Conservation (phyloP, 1,284 basidiomycete species). For the Laetiporus sulphureus region DNA sequence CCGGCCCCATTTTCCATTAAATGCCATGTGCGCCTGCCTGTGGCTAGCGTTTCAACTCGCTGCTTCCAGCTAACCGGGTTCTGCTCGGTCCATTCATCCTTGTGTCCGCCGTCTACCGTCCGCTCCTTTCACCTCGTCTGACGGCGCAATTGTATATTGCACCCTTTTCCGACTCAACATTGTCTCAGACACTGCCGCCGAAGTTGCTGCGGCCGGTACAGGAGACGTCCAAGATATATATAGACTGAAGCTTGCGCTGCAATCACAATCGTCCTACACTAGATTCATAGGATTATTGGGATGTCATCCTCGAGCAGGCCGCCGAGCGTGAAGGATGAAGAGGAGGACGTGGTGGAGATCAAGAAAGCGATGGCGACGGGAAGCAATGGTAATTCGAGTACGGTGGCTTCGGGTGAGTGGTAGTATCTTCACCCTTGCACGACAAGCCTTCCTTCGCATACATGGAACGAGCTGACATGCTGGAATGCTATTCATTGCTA, state of each 20-base stretch:
- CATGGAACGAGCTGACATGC: no score
- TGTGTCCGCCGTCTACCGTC: not conserved
- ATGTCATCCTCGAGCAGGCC: conserved; percentile 4
- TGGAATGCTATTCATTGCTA: no score
- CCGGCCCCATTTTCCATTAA: not conserved
- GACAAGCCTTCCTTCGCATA: no score
- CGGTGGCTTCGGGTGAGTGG: conserved; percentile 34
- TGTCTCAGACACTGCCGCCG: no score
- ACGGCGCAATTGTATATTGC: no score
- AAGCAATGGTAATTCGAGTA: conserved; percentile 27
- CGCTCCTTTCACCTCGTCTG: not conserved
- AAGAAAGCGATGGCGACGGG: conserved; percentile 60
- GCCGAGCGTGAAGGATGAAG: conserved; percentile 15
- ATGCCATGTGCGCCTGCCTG: not conserved
- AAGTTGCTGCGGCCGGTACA: no score
- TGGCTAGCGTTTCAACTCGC: not conserved
- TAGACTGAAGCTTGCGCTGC: no score
- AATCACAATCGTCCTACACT: not conserved
- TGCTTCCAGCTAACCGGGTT: no score
- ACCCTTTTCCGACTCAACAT: no score
- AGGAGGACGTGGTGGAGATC: conserved; percentile 51
- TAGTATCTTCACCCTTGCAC: no score
- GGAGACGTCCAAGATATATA: no score
- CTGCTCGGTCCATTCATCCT: not conserved
- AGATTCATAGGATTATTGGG: not conserved